Evolutionary conservation across 345 rosid species (phyloP).

Genomic region (Heritiera littoralis): DNA sequence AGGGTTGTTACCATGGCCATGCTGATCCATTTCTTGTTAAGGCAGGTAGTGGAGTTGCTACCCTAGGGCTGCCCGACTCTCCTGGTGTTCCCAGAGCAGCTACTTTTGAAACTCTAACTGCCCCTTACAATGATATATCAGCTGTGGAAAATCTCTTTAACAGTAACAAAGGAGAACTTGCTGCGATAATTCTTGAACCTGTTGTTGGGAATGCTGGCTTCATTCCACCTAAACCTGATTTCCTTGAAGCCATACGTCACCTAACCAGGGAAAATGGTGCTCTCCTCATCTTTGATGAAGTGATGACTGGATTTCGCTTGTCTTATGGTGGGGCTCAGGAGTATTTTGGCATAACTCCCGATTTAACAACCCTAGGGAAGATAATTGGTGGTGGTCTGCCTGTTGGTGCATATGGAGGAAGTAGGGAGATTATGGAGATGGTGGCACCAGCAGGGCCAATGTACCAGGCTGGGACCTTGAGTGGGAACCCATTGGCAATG

Average conservation of each 20-base stretch:
- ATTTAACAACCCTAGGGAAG: slow-evolving; percentile 83
- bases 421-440: slow-evolving; percentile 92
- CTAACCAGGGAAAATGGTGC: slow-evolving; percentile 63
- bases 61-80: slow-evolving; percentile 87
- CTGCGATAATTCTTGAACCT: slow-evolving; percentile 84
- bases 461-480: slow-evolving; percentile 97
- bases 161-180: slow-evolving; percentile 67
- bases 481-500: slow-evolving; percentile 97
- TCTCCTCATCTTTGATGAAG: slow-evolving; percentile 87
- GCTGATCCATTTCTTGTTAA: slow-evolving; percentile 94
- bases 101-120: slow-evolving; percentile 73
- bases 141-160: slow-evolving; percentile 66
- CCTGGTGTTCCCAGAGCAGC: slow-evolving; percentile 96
- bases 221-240: slow-evolving; percentile 66
- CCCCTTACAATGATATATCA: slow-evolving; percentile 64
- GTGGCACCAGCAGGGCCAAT: slow-evolving; percentile 98
- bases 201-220: slow-evolving; percentile 93
- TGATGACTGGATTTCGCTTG: slow-evolving; percentile 92
- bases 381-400: slow-evolving; percentile 94
- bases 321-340: slow-evolving; percentile 96
- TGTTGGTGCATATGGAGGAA: slow-evolving; percentile 95
- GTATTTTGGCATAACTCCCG: slow-evolving; percentile 77
- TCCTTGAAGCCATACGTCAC: slow-evolving; percentile 58
- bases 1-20: slow-evolving; percentile 98
- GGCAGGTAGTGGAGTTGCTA: slow-evolving; percentile 98